These are phyloP conservation scores for Phytopythium oedochilum DNA, from an alignment of 352 stramenopile genomes.

Conservation along the genomic window DNA sequence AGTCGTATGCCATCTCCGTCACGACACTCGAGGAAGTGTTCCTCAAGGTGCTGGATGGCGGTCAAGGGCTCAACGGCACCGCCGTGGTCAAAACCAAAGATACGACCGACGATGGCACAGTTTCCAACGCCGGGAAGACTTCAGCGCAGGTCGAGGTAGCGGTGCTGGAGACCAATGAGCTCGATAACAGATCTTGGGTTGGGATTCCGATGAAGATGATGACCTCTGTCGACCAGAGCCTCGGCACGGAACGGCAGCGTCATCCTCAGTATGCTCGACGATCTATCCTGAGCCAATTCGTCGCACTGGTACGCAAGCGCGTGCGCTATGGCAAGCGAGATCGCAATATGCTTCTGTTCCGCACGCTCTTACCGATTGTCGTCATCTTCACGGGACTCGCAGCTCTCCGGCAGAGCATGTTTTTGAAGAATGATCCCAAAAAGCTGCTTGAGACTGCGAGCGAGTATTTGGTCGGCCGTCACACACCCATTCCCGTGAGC, in stretches of 20 bases:
- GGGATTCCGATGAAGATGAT: not conserved
- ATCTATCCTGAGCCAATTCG: conserved; percentile 30
- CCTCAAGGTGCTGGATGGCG: conserved; percentile 71
- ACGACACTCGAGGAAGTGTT: conserved; percentile 91
- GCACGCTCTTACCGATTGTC: conserved; percentile 56
- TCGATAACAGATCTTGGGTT: not conserved
- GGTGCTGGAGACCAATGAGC: not conserved
- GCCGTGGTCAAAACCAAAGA: not conserved
- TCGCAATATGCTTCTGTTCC: conserved; percentile 69
- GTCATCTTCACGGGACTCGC: conserved; percentile 65
- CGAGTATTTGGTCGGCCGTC: conserved; percentile 23
- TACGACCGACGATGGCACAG: not conserved
- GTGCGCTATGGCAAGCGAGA: conserved; percentile 50
- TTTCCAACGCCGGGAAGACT: not conserved
- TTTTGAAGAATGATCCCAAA: conserved; percentile 47
- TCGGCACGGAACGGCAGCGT: not conserved
- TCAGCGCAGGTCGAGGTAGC: not conserved
- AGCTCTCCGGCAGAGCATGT: conserved; percentile 43
- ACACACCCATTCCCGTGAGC: conserved; percentile 41
- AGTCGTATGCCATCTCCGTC: conserved; percentile 68
- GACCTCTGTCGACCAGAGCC: not conserved
- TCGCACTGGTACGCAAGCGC: conserved; percentile 56
- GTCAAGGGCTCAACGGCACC: not conserved
- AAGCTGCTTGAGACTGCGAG: conserved; percentile 22
- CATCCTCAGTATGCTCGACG: not conserved